Base-by-base conservation (phyloP, 1,139 yeast genomes). In the Insectozyma bohioensis region DNA sequence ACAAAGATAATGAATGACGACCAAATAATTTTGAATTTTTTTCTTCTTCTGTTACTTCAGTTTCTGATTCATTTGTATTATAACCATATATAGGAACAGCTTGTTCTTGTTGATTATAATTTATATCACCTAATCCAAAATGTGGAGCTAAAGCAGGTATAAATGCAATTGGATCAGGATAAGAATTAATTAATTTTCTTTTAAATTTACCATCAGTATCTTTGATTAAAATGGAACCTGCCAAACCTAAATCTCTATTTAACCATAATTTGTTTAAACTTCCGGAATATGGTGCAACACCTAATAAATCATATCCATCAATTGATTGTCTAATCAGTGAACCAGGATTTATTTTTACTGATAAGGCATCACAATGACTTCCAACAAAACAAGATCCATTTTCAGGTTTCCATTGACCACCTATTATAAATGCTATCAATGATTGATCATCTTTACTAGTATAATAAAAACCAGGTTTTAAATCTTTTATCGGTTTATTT, bases 281-380 rank as follows among this genome's bases (percentile, higher is more conserved):
- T 17, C 84, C 83, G 12, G 81, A 76, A 50, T 80, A 80, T 3
- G 82, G 81, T 1, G 85, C 83, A 12, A 79, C 84, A 1, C 84
- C 85, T 23, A 80, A 58, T 23, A 76, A 51, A 33, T 78, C 80
- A 52, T 74, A 80, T 7, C 85, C 85, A 24, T 77, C 80, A 8
- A 75, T 69, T 7, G 53, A 46, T 42, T 71, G 70, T 9, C 16
- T 28, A 10, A 33, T 12, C 39, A 40, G 43, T 2, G 39, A 41
- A 4, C 41, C 32, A 1, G 86, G 86, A 54, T 80, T 80, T 49
- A 80, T 56, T 41, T 74, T 68, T 10, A 72, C 72, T 7, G 81
- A 69, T 36, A 80, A 57, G 0, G 84, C 67, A 54, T 80, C 86
- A 30, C 76, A 66, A 49, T 80, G 87, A 21, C 75, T 57, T 1